phyloP scores from a whole-genome alignment of 352 stramenopile species.

The Globisporangium abappressorium region DNA sequence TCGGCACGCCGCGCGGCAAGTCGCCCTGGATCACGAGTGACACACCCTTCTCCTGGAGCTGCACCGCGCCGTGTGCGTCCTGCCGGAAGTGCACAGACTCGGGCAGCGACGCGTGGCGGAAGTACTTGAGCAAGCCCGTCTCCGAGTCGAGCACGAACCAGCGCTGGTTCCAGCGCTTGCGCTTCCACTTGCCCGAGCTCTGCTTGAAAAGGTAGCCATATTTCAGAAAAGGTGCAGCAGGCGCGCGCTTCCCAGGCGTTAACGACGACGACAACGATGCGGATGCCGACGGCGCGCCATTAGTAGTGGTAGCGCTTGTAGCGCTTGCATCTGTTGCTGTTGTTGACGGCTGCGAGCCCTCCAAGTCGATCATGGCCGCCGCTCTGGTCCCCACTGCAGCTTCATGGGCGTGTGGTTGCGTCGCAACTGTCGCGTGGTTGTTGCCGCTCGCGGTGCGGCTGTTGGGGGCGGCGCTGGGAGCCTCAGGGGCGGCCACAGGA shows the following conservation, averaged over 20 bases:
- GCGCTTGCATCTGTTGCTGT: not conserved
- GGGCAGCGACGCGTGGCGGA: slow-evolving; percentile 58
- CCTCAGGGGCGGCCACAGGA: not conserved
- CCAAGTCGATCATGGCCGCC: not conserved
- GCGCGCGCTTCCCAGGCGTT: slow-evolving; percentile 7
- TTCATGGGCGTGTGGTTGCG: slow-evolving; percentile 1
- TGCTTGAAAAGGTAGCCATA: slow-evolving; percentile 77
- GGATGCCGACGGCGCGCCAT: not conserved
- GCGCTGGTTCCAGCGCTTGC: slow-evolving; percentile 75
- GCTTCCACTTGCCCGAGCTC: slow-evolving; percentile 77
- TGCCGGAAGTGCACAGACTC: slow-evolving; percentile 50
- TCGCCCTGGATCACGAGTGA: slow-evolving; percentile 73
- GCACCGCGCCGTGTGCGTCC: slow-evolving; percentile 54
- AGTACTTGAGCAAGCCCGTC: slow-evolving; percentile 67
- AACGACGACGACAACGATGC: not conserved
- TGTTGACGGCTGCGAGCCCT: not conserved
- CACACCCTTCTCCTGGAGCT: slow-evolving; percentile 43
- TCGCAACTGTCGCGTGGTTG: slow-evolving; percentile 6
- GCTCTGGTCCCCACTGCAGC: not conserved
- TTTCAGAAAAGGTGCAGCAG: slow-evolving; percentile 24
- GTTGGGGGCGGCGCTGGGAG: not conserved
- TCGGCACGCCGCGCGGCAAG: slow-evolving; percentile 61
- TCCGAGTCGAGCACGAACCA: slow-evolving; percentile 77
- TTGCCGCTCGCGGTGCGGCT: slow-evolving; percentile 4
- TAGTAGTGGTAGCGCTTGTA: not conserved